Percentiles rank a stretch among this genome's conserved stretches.
Evolutionary conservation across 768 basidiomycete genomes (phyloP).

Genomic region (Cystobasidiopsis lactophilus): DNA sequence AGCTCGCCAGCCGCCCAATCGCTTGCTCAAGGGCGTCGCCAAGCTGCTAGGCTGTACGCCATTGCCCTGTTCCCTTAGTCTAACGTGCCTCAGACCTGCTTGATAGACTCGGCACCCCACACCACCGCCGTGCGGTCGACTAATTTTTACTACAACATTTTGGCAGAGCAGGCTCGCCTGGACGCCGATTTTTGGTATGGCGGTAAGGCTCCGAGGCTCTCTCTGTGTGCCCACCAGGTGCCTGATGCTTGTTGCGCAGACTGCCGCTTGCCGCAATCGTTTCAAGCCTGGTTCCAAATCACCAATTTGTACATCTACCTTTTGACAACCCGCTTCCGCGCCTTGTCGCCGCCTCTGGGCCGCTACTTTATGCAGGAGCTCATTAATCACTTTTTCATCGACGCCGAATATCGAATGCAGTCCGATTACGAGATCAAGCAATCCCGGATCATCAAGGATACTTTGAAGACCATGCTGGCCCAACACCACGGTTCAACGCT

Average conservation of each 20-base stretch:
- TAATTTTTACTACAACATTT: constrained; percentile 26
- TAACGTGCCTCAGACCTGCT: too few relatives aligned
- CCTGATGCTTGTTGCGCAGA: constrained; percentile 30
- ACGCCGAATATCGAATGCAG: constrained; percentile 74
- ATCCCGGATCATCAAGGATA: constrained; percentile 45
- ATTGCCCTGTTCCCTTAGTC: too few relatives aligned
- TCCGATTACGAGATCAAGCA: constrained; percentile 44
- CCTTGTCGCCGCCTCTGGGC: constrained; percentile 47
- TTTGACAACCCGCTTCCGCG: constrained; percentile 64
- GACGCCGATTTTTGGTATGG: constrained; percentile 29
- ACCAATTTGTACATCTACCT: constrained; percentile 86
- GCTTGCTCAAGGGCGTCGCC: constrained; percentile 17
- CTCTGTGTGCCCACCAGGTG: not conserved
- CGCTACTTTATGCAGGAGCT: constrained; percentile 52
- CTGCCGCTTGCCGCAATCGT: constrained; percentile 68
- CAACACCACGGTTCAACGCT: constrained; percentile 70
- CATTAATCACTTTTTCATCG: constrained; percentile 85
- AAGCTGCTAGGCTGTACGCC: constrained; percentile 28
- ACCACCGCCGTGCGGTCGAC: constrained; percentile 28
- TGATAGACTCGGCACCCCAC: constrained; percentile 24
- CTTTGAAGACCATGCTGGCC: constrained; percentile 67
- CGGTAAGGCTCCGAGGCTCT: constrained; percentile 26
- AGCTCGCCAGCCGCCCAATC: too few relatives aligned
- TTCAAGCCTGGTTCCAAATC: constrained; percentile 90
- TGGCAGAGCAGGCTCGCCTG: constrained; percentile 26